These are phyloP conservation scores for Gastrolobium villosum DNA, from an alignment of 306 rosid genomes.

Conservation along the genomic window DNA sequence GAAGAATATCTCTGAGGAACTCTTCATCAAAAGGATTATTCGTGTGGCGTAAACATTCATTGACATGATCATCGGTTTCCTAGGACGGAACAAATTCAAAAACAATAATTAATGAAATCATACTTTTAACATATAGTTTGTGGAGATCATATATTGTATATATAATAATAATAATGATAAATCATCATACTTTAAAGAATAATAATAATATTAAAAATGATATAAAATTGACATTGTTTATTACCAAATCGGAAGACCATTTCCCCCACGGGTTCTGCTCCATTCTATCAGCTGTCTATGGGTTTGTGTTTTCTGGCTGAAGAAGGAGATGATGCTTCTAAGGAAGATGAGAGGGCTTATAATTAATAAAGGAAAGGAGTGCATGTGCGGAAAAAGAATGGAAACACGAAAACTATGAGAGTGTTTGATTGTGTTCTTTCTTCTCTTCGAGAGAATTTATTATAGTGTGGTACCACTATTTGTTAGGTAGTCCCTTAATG, in stretches of 20 bases:
- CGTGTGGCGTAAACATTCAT: background rate
- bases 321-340: background rate
- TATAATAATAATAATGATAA: background rate
- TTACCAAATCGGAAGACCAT: constrained; percentile 36
- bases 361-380: background rate
- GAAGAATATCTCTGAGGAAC: constrained; percentile 43
- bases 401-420: too few species aligned
- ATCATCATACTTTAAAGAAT: too few species aligned
- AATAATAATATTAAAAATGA: background rate
- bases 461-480: too few species aligned
- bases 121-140: too few species aligned
- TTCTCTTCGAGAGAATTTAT: too few species aligned
- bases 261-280: constrained; percentile 6
- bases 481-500: too few species aligned
- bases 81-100: background rate
- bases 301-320: background rate
- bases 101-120: background rate
- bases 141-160: background rate
- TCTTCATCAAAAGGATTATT: constrained; percentile 40
- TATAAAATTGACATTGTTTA: background rate
- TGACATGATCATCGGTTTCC: constrained; percentile 25
- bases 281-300: background rate
- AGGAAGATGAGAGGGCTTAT: background rate
- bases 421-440: too few species aligned
- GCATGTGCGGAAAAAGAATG: too few species aligned